phyloP scores from a whole-genome alignment of 768 basidiomycete genomes.

The Boletus sensibilis region DNA sequence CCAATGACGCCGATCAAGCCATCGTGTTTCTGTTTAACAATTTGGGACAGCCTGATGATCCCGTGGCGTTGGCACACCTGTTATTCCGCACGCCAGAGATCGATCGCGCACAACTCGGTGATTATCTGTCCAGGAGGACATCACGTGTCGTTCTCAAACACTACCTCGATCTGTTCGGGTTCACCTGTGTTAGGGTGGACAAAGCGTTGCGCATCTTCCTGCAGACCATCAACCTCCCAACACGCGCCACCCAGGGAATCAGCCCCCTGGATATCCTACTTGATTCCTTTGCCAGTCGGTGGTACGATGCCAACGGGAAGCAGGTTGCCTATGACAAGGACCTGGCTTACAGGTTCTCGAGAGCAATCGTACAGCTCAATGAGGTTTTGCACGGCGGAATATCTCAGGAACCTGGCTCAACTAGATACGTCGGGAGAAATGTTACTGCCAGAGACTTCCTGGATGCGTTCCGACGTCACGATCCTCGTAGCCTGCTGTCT shows the following conservation, averaged over 20 bases:
- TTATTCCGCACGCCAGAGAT: slow-evolving; percentile 82
- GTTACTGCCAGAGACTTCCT: slow-evolving; percentile 78
- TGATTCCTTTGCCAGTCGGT: slow-evolving; percentile 81
- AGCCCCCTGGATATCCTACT: slow-evolving; percentile 58
- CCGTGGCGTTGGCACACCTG: slow-evolving; percentile 70
- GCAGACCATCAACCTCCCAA: slow-evolving; percentile 70
- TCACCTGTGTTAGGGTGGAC: slow-evolving; percentile 80
- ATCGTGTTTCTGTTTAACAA: slow-evolving; percentile 68
- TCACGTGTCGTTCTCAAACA: slow-evolving; percentile 76
- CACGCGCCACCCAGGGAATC: slow-evolving; percentile 34
- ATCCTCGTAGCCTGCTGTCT: slow-evolving; percentile 64
- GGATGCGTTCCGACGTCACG: slow-evolving; percentile 77
- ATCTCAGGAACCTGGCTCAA: slow-evolving; percentile 56
- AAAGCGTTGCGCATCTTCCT: slow-evolving; percentile 88
- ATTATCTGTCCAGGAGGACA: slow-evolving; percentile 73
- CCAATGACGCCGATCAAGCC: slow-evolving; percentile 76
- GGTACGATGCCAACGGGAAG: slow-evolving; percentile 86
- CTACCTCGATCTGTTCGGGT: slow-evolving; percentile 87
- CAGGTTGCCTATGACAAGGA: slow-evolving; percentile 81
- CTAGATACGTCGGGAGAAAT: slow-evolving; percentile 52
- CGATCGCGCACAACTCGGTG: slow-evolving; percentile 78
- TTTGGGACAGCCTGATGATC: slow-evolving; percentile 59
- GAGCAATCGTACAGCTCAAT: slow-evolving; percentile 84
- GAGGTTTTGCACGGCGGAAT: slow-evolving; percentile 81
- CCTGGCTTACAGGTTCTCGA: slow-evolving; percentile 70